Conservation (phyloP, 176 grass and related monocot species). For the Poa pratensis region DNA sequence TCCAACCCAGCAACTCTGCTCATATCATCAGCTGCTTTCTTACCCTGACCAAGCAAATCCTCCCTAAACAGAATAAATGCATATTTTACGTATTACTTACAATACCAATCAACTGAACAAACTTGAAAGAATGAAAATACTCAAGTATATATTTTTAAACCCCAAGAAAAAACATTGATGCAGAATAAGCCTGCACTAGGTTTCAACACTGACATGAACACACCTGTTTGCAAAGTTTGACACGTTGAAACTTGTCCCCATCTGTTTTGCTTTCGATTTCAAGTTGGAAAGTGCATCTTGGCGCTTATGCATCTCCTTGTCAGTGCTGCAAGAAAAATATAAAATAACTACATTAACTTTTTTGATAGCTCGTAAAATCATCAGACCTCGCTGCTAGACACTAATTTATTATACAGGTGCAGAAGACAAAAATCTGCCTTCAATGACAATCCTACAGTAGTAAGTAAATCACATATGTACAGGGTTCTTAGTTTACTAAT, state of each 20-base stretch:
- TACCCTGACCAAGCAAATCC: conserved; percentile 84
- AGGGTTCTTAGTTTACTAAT: not conserved
- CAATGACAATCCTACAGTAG: not conserved
- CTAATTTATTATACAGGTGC: conserved; percentile 1
- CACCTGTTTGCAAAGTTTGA: conserved; percentile 93
- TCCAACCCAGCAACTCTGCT: conserved; percentile 86
- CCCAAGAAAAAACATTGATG: not conserved
- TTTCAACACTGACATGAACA: conserved; percentile 25
- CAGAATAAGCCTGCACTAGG: not conserved
- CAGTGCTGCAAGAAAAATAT: conserved; percentile 53
- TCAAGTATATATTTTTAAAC: not conserved
- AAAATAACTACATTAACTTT: not conserved
- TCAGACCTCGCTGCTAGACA: not conserved
- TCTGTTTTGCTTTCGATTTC: conserved; percentile 88
- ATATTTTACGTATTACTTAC: conserved; percentile 26
- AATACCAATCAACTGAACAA: conserved; percentile 20
- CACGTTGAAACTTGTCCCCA: conserved; percentile 81
- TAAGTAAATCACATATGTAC: not conserved
- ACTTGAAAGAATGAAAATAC: not conserved
- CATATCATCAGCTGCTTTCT: conserved; percentile 74
- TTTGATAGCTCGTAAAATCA: not conserved
- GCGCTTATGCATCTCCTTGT: conserved; percentile 89
- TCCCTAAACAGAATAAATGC: conserved; percentile 57
- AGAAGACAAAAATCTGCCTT: not conserved
- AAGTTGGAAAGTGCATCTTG: conserved; percentile 81